Evolutionary conservation across 306 rosid genomes (phyloP).

Genomic region (Geum urbanum): DNA sequence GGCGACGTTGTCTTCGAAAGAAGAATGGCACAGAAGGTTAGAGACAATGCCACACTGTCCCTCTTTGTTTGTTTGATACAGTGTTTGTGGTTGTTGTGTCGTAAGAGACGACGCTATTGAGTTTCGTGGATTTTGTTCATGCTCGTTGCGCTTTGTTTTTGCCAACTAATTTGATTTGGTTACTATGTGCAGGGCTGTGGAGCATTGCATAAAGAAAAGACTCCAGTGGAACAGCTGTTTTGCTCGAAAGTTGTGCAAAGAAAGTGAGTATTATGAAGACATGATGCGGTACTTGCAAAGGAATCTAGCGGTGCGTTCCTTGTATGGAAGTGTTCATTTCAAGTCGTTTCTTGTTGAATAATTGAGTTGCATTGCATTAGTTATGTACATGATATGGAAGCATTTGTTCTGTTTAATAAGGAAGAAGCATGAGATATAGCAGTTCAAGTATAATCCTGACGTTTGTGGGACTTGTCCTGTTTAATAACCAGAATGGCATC

Average conservation of each 20-base stretch:
- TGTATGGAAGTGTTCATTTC: slow-evolving; percentile 23
- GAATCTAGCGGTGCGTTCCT: slow-evolving; percentile 70
- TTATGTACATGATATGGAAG: slow-evolving; percentile 6
- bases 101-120: neutral
- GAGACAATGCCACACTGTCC: slow-evolving; percentile 2
- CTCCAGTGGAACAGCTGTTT: slow-evolving; percentile 75
- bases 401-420: neutral
- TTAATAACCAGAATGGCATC: neutral
- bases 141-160: neutral
- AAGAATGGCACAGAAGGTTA: slow-evolving; percentile 88
- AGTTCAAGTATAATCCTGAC: neutral
- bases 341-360: slow-evolving; percentile 21
- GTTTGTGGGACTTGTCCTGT: neutral
- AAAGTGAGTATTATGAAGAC: slow-evolving; percentile 80
- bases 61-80: neutral
- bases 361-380: slow-evolving; percentile 8
- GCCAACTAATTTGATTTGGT: neutral
- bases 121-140: neutral
- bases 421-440: neutral
- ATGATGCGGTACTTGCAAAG: slow-evolving; percentile 82
- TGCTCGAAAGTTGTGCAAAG: slow-evolving; percentile 72
- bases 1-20: slow-evolving; percentile 58
- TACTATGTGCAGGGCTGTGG: slow-evolving; percentile 59
- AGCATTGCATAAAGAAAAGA: slow-evolving; percentile 84
- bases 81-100: too few species aligned